Conservation (phyloP, 2,329 filamentous ascomycete genomes). For the Tolypocladium sp. region DNA sequence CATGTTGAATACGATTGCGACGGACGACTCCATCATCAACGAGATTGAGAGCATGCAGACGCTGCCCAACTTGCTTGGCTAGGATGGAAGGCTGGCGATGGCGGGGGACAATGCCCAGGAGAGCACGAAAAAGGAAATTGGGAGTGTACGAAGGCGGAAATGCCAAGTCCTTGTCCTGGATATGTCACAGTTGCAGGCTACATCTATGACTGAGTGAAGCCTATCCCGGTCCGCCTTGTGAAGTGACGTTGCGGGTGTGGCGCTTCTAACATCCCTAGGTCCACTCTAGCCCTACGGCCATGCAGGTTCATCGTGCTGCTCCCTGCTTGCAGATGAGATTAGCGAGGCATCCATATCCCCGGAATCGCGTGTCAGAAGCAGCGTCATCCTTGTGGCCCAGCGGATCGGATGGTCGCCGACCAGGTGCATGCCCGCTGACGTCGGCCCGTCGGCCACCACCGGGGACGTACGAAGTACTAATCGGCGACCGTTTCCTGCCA, state of each 20-base stretch:
- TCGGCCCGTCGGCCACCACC: background rate
- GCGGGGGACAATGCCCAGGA: background rate
- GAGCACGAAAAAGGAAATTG: background rate
- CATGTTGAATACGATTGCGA: slow-evolving; percentile 44
- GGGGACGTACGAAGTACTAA: background rate
- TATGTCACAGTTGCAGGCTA: background rate
- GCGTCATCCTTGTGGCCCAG: background rate
- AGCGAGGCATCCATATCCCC: background rate
- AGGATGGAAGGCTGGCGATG: background rate
- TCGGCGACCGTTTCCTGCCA: background rate
- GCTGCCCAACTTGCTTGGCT: slow-evolving; percentile 10
- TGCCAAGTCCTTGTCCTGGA: background rate
- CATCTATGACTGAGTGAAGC: background rate
- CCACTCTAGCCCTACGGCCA: background rate
- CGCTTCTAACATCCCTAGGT: background rate
- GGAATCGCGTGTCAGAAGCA: background rate
- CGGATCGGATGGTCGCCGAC: background rate
- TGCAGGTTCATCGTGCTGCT: background rate
- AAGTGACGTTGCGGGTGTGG: background rate
- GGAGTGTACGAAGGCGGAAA: background rate
- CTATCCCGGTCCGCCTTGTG: background rate
- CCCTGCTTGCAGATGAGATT: background rate
- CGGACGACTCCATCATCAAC: slow-evolving; percentile 49
- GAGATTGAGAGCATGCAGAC: slow-evolving; percentile 37
- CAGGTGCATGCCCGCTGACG: background rate